A percentile compares a stretch with the other conserved stretches of the same genome.
phyloP scores from a whole-genome alignment of 306 rosid species.

The Glycine latifolia region DNA sequence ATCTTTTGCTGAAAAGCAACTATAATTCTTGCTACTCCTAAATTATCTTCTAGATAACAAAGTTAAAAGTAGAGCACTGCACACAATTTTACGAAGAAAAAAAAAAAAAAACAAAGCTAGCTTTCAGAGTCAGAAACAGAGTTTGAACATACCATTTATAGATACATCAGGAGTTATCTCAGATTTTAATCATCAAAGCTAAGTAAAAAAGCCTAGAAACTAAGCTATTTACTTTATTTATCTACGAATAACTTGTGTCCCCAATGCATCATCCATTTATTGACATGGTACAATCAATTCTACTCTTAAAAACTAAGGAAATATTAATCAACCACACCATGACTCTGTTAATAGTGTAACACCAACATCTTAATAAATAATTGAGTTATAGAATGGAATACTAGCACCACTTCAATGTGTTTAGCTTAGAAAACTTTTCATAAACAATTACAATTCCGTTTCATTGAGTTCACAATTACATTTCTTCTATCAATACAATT shows the following conservation, averaged over 20 bases:
- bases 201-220: not conserved
- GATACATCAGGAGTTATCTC: constrained; percentile 19
- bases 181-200: constrained; percentile 18
- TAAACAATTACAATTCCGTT: constrained; percentile 17
- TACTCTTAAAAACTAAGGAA: constrained; percentile 3
- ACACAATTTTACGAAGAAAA: constrained; percentile 17
- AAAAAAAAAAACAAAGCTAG: constrained; percentile 12
- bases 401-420: constrained; percentile 7
- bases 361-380: constrained; percentile 17
- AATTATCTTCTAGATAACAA: constrained; percentile 19
- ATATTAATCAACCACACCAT: not conserved
- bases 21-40: constrained; percentile 16
- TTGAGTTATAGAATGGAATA: constrained; percentile 4
- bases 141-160: constrained; percentile 2
- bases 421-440: constrained; percentile 28
- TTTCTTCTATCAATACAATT: constrained; percentile 33
- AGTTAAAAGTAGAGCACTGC: constrained; percentile 10
- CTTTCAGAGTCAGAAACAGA: constrained; percentile 15
- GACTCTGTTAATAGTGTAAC: constrained; percentile 9
- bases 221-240: not conserved
- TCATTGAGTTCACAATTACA: constrained; percentile 22
- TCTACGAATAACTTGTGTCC: constrained; percentile 19
- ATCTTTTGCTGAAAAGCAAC: constrained; percentile 26
- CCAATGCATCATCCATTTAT: constrained; percentile 23
- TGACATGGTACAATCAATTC: not conserved